Base-by-base conservation (phyloP, 2,329 filamentous ascomycete species). In the Zymoseptoria pseudotritici region DNA sequence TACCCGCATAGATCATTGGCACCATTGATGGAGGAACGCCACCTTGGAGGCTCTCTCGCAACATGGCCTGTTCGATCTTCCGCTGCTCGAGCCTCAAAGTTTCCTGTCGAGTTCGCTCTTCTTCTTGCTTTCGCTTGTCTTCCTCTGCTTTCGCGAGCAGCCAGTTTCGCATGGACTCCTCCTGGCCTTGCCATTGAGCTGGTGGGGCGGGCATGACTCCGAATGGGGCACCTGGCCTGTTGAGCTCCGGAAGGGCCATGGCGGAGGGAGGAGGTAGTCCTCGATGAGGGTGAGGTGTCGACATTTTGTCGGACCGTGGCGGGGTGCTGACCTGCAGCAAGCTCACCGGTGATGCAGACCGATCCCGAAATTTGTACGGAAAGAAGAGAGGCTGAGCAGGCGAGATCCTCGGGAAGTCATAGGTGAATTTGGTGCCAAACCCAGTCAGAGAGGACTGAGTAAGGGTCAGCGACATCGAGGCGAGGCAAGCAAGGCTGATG, bases 1-100 rank as follows among this genome's bases (percentile, higher is more conserved):
- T 78, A 42, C 80, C 80, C 57, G 78, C 79, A 68, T 82, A 82
- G 63, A 82, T 81, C 62, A 82, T 77, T 36, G 80, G 80, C 19
- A 82, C 76, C 53, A 82, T 74, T 31, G 79, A 74, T 59, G 80
- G 79, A 49, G 80, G 80, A 50, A 82, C 73, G 57, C 79, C 79
- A 56, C 78, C 77, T 62, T 77, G 76, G 68, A 82, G 75, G 19
- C 80, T 80, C 61, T 82, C 80, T 54, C 77, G 74, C 62, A 82
- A 69, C 76, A 82, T 81, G 19, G 76, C 75, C 66, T 80, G 77
- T 67, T 82, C 80, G 59, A 82, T 78, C 59, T 77, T 78, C 56
- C 80, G 78, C 65, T 81, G 79, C 68, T 82, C 80, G 53, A 81
- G 71, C 62, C 74, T 71, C 54, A 79, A 70, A 19, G 72, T 73